Evolutionary conservation across 2,329 filamentous ascomycete species (phyloP).

Genomic region (Capronia epimyces): DNA sequence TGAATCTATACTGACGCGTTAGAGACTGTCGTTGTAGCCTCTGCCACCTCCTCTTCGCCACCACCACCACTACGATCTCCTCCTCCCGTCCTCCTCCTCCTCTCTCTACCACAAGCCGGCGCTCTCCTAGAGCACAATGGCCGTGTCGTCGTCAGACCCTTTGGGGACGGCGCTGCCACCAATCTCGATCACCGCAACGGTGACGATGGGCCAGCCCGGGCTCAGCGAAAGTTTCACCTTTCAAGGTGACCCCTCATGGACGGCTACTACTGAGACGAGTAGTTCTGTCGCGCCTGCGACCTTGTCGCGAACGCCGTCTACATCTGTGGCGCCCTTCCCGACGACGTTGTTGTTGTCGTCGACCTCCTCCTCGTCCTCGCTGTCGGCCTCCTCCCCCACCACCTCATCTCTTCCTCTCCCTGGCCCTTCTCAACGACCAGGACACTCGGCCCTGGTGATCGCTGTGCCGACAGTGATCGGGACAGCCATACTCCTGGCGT

Average conservation of each 20-base stretch:
- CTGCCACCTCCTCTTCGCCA: neutral
- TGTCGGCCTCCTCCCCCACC: neutral
- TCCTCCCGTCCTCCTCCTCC: neutral
- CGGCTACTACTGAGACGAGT: neutral
- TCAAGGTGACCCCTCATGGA: neutral
- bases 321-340: neutral
- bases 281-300: neutral
- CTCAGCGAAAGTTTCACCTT: neutral
- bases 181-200: neutral
- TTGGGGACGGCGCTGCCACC: neutral
- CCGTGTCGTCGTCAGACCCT: neutral
- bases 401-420: neutral
- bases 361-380: neutral
- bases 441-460: neutral
- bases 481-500: neutral
- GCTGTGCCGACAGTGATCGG: slow-evolving; percentile 8
- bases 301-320: neutral
- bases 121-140: neutral
- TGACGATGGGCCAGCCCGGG: neutral
- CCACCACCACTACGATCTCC: neutral
- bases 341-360: neutral
- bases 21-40: neutral
- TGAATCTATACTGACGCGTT: neutral
- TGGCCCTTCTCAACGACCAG: neutral
- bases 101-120: neutral